Evolutionary conservation across 2,329 filamentous ascomycete species (phyloP).

Genomic region (Gnomoniopsis smithogilvyi): DNA sequence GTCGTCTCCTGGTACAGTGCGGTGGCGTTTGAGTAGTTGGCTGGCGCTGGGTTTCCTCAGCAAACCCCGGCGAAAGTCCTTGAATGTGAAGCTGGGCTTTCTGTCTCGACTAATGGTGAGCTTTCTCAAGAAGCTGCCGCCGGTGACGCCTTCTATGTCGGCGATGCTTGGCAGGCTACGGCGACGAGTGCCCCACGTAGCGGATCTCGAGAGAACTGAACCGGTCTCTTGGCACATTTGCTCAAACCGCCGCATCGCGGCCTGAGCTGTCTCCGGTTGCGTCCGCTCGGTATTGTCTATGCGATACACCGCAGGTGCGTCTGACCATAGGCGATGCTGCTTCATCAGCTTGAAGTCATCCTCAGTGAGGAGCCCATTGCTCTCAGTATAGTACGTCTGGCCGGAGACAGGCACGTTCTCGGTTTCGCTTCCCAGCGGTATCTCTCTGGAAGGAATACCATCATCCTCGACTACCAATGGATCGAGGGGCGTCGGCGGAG

Average conservation of each 20-base stretch:
- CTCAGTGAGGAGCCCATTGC: constrained; percentile 38
- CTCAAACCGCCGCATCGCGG: constrained; percentile 51
- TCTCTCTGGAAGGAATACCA: constrained; percentile 36
- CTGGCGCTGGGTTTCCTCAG: constrained; percentile 48
- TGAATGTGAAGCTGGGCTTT: constrained; percentile 54
- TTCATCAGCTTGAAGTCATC: constrained; percentile 50
- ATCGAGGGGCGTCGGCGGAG: constrained; percentile 17
- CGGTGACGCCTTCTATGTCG: constrained; percentile 58
- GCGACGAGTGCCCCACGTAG: constrained; percentile 68
- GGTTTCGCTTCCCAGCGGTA: constrained; percentile 44
- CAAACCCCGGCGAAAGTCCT: constrained; percentile 43
- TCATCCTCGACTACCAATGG: constrained; percentile 27
- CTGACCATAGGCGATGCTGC: constrained; percentile 45
- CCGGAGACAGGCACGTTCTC: constrained; percentile 47
- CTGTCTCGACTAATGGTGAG: constrained; percentile 51
- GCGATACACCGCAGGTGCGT: constrained; percentile 42
- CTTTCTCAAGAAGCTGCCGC: constrained; percentile 62
- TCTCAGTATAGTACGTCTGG: constrained; percentile 45
- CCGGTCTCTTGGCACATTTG: constrained; percentile 51
- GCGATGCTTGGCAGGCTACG: constrained; percentile 58
- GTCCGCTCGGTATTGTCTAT: constrained; percentile 36
- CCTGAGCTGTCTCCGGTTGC: constrained; percentile 50
- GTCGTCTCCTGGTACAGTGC: constrained; percentile 37
- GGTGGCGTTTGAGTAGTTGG: constrained; percentile 43
- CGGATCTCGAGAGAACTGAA: constrained; percentile 59